Evolutionary conservation across 2,329 filamentous ascomycete genomes (phyloP), one percentile per base, ranked within the genome.

Genomic region (Ophiosphaerella herpotricha): DNA sequence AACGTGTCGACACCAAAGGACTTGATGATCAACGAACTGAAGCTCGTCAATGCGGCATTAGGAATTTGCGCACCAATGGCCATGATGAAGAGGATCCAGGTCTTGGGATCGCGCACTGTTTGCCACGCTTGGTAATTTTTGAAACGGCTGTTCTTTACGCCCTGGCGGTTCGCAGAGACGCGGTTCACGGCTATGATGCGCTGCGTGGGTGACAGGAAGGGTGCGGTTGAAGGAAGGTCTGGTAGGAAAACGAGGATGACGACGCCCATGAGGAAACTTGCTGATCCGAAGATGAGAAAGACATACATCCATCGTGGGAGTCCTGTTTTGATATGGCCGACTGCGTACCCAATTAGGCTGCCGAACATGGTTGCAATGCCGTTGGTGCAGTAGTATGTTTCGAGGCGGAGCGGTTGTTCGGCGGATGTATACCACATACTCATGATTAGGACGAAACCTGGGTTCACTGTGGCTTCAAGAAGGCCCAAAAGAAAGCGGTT

Each of bases 1-100:
- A 97, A 74, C 82, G 91, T 39, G 86, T 97, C 75, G 96, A 97
- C 61, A 90, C 90, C 16, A 90, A 97, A 75, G 89, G 76, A 77
- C n/a, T 70, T 68, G 44, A 81, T 74, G 44, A 81, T 78, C 14
- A 80, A 71, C 9, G 75, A 78, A 1, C 73, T 75, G 55, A 81
- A 80, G 52, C 75, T 81, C 0, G 82, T 84, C 34, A 84, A 62
- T 0, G 81, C 82, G 0, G 80, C 77, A 47, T 85, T 85, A 0
- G 82, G 82, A 1, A 85, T 74, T 54, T 84, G 80, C 0, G 81
- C 81, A 0, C 78, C 80, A 13, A 77, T 71, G 1, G 80, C 66
- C 66, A 71, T 70, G 21, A 68, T 46, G 29, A 66, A 64, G 12
- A 76, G 38, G 29, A 68, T 63, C 49, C 74, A 64, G 4, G 73